Percentiles rank a stretch among this genome's conserved stretches.
Conservation (phyloP, 345 rosid species). For the Salix viminalis region DNA sequence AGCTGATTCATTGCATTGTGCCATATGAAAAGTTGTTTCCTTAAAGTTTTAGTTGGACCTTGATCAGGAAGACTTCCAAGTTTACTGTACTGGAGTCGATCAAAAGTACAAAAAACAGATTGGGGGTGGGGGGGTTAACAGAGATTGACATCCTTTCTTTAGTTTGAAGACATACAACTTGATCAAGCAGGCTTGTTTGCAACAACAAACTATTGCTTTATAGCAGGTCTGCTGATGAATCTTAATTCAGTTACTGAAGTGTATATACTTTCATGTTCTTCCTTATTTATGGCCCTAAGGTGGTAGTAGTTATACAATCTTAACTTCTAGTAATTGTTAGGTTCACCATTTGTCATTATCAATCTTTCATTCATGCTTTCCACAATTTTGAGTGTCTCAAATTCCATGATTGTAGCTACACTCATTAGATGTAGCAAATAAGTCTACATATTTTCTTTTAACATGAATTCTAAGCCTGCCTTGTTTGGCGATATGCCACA, state of each 20-base stretch:
- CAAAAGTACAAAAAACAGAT: not conserved
- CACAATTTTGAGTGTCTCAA: not conserved
- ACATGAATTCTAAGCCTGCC: not conserved
- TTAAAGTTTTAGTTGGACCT: not conserved
- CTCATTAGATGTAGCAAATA: not conserved
- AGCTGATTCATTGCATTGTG: not conserved
- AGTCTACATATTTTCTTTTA: not conserved
- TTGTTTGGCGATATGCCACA: not conserved
- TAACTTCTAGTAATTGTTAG: not conserved
- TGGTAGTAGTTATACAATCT: not conserved
- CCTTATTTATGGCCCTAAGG: not conserved
- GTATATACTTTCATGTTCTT: no score
- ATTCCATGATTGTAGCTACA: not conserved
- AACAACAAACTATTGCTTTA: not conserved
- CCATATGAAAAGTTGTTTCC: not conserved
- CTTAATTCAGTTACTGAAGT: not conserved
- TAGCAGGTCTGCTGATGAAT: not conserved
- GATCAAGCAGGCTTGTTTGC: not conserved
- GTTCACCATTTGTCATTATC: not conserved
- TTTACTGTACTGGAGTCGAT: not conserved
- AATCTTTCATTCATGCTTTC: not conserved
- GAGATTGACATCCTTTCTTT: not conserved
- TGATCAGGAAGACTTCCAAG: not conserved
- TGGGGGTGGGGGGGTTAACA: no score
- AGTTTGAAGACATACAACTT: not conserved